These are phyloP conservation scores for Neonectria faginata DNA, from an alignment of 2,329 filamentous ascomycete genomes.

Conservation along the genomic window DNA sequence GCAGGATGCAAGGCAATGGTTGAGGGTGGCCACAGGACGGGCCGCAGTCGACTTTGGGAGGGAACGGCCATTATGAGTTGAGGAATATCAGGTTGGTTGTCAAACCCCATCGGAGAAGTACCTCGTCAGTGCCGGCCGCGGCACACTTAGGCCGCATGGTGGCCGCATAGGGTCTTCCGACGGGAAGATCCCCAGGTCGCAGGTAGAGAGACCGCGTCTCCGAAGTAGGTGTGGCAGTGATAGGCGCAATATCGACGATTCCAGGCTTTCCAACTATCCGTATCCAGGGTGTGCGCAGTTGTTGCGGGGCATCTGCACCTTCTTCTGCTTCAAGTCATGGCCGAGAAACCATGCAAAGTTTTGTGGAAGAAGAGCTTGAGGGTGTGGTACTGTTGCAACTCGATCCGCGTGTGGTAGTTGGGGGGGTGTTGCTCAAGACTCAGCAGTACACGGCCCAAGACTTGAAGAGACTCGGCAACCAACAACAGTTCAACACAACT, in stretches of 20 bases:
- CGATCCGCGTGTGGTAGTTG: constrained; percentile 1
- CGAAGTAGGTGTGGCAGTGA: background rate
- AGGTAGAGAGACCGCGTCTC: constrained; percentile 20
- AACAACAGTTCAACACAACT: constrained; percentile 20
- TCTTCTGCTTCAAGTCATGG: constrained; percentile 3
- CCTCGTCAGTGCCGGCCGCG: constrained; percentile 19
- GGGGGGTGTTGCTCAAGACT: constrained; percentile 28
- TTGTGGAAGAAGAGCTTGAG: background rate
- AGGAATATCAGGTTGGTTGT: constrained; percentile 12
- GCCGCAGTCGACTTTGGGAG: constrained; percentile 28
- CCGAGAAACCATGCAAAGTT: constrained; percentile 4
- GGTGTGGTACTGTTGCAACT: constrained; percentile 17
- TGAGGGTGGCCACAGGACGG: constrained; percentile 31
- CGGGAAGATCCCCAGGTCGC: constrained; percentile 42
- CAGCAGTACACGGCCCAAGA: constrained; percentile 32
- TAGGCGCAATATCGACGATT: constrained; percentile 1
- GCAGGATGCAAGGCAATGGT: constrained; percentile 33
- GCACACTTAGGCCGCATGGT: constrained; percentile 36
- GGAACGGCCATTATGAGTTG: constrained; percentile 21
- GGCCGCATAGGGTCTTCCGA: constrained; percentile 41
- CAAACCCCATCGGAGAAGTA: constrained; percentile 16
- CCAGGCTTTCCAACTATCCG: constrained; percentile 12
- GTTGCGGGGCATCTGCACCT: constrained; percentile 12
- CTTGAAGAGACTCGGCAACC: constrained; percentile 28
- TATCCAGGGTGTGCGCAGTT: constrained; percentile 2